Evolutionary conservation across 176 grass and related monocot species (phyloP).

Genomic region (Saccharum officinarum): DNA sequence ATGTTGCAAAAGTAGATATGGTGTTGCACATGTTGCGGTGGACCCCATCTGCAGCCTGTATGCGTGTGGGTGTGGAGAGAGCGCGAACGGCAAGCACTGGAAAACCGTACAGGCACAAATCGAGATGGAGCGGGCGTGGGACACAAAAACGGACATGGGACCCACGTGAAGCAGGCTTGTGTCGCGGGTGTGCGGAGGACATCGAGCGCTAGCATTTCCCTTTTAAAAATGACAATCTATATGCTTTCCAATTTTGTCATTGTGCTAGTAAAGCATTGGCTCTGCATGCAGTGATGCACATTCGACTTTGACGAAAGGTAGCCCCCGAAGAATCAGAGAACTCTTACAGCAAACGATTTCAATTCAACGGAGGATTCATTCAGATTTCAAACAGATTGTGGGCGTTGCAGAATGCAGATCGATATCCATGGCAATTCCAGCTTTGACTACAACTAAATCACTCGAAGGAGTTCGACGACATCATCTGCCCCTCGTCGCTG

Average conservation of each 20-base stretch:
- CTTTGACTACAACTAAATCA: background rate
- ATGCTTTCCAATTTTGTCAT: too few species aligned
- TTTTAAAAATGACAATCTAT: background rate
- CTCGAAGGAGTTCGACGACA: conserved; percentile 21
- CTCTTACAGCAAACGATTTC: background rate
- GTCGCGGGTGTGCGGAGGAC: too few species aligned
- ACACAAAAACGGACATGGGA: too few species aligned
- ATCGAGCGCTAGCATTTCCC: too few species aligned
- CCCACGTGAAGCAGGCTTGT: too few species aligned
- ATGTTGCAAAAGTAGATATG: too few species aligned
- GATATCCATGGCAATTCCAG: background rate
- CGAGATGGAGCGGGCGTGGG: too few species aligned
- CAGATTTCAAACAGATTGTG: background rate
- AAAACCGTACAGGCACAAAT: too few species aligned
- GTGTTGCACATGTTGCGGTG: too few species aligned
- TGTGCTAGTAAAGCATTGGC: background rate
- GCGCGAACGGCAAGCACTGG: too few species aligned
- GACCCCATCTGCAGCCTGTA: too few species aligned
- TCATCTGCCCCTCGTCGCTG: conserved; percentile 22
- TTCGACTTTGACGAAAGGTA: background rate
- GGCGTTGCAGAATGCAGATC: background rate
- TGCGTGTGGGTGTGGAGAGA: too few species aligned
- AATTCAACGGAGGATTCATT: background rate
- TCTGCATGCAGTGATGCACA: background rate
- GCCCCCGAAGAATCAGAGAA: background rate